Evolutionary conservation across 192 early-diverging fungal species (phyloP), one percentile per base, ranked within the genome.

Genomic region (Coemansia sp.): DNA sequence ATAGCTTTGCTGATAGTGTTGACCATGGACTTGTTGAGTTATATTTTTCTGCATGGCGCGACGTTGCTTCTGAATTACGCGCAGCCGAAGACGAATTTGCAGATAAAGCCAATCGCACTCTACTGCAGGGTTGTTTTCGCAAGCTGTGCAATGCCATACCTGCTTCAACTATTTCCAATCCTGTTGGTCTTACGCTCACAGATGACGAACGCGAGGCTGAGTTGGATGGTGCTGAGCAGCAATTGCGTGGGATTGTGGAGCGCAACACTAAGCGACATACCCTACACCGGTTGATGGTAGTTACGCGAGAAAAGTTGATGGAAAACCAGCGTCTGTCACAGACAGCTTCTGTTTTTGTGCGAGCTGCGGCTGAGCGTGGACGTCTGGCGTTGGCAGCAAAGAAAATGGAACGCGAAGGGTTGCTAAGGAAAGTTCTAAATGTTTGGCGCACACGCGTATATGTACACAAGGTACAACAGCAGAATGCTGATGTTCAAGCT

Each of bases 1-100:
- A 61, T 0, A 52, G 6, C 22, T 51, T 64, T 23, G 29, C 51
- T 11, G 53, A 54, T 1, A 36, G 58, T 6, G 36, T 50, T 21
- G 53, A 60, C 4, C 42, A 51, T 17, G 22, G 62, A 17, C 30
- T 57, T 25, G 51, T 72, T 32, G 5, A 6, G 17, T 0, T 33
- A 25, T 66, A 32, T 54, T 79, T 79, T 59, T 23, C 17, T 33
- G 55, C 50, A 0, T 79, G 76, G 76, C 76, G 54, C 17, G 31
- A 64, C 23, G 50, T 70, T 14, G 61, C 57, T 22, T 7, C 20
- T 17, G 61, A 61, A 2, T 52, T 67, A n/a, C 71, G 54, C 2
- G 57, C 29, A 2, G 11, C 60, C 9, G 56, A 66, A 51, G 54
- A 46, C 4, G 31, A 8, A 5, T 31, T 71, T 1, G 29, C 30